Evolutionary conservation across 106 monocot species (phyloP).

Genomic region (Chionographis japonica): DNA sequence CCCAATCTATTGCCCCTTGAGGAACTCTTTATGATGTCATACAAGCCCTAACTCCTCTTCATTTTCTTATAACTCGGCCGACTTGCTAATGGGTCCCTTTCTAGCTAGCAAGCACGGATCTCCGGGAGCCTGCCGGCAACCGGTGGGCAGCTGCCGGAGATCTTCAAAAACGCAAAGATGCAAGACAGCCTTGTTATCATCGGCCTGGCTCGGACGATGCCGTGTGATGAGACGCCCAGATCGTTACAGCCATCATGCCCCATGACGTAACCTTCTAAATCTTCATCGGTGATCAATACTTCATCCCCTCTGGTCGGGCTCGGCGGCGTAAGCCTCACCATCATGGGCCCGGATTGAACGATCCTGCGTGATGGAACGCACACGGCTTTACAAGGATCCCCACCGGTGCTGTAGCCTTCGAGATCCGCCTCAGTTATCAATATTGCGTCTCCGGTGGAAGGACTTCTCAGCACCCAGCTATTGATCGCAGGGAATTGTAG

Average conservation of each 20-base stretch:
- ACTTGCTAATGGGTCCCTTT: not conserved
- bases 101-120: conserved; percentile 45
- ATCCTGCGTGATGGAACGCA: conserved; percentile 8
- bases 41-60: not conserved
- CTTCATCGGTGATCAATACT: conserved; percentile 23
- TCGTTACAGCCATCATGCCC: conserved; percentile 1
- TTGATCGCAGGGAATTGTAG: conserved; percentile 32
- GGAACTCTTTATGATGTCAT: not conserved
- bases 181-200: conserved; percentile 40
- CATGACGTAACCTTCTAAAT: conserved; percentile 18
- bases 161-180: conserved; percentile 47
- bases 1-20: not conserved
- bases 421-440: conserved; percentile 57
- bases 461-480: conserved; percentile 2
- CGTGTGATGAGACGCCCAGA: not conserved
- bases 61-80: not conserved
- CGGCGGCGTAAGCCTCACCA: not conserved
- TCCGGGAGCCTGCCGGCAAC: conserved; percentile 23
- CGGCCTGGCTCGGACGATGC: not conserved
- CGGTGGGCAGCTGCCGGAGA: conserved; percentile 15
- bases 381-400: conserved; percentile 3
- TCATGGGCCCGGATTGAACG: not conserved
- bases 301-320: conserved; percentile 8
- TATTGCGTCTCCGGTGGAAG: conserved; percentile 27
- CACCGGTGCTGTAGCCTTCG: conserved; percentile 38